Base-by-base conservation (phyloP, 805 yeast genomes). In the Yarrowia yakushimensis region DNA sequence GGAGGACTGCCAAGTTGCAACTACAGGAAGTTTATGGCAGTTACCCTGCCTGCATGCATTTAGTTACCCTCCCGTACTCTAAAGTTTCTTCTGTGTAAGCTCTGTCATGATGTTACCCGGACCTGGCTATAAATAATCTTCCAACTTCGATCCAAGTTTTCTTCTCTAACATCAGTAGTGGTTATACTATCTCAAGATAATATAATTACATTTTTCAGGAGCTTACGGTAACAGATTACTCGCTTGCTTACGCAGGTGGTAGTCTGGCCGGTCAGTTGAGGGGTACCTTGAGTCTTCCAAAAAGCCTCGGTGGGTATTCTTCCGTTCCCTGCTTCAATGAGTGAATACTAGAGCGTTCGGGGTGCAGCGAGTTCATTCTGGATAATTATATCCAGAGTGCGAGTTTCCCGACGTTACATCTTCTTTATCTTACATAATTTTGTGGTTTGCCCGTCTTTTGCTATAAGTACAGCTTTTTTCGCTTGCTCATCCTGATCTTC, bases 271-370 rank as follows among this genome's bases (percentile, higher is more conserved):
- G 59, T 52, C 59, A 52, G 59, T 52, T 52, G 59, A 52, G 59
- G 59, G 59, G 33, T 52, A 52, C 59, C 59, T 52, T 52, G 59
- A 52, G 59, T 52, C 59, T 52, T 52, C 59, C 59, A 52, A 52
- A 52, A 52, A 52, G 59, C 59, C 59, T 52, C 59, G 33, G 59
- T 52, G 59, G 59, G 59, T 52, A 52, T 52, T 52, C 59, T 52
- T 52, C 59, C 59, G 59, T 52, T 52, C 59, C 59, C 59, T 52
- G 59, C 59, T 52, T 52, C 59, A 52, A 52, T 52, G 59, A 52
- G 59, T 52, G 43, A 52, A 52, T 52, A 17, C 39, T 52, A 52
- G 59, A 52, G 43, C 59, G 59, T 17, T 52, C 59, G 43, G 59
- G 59, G 12, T 25, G 18, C 42, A 36, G 59, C 59, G 17, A 52